Evolutionary conservation across 2,329 filamentous ascomycete genomes (phyloP), one percentile per base, ranked within the genome.

Genomic region (Aspergillus amoenus): DNA sequence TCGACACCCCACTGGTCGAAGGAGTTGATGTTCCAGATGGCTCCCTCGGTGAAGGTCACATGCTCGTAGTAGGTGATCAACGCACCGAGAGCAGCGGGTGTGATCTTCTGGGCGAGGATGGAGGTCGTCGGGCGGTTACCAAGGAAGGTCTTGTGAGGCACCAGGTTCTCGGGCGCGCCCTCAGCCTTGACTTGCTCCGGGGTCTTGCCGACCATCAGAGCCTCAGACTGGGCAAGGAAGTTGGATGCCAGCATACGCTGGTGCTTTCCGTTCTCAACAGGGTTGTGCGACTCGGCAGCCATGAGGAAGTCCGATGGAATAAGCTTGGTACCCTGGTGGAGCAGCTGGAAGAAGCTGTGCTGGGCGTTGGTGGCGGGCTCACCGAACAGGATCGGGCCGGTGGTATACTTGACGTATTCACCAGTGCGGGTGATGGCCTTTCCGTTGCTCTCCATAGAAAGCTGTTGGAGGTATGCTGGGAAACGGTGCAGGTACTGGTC

Each of bases 1-100:
- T 99, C 94, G 44, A 99, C 94, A 79, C 94, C 94, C 94, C 94
- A 99, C 83, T 99, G 94, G 80, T 99, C 94, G 73, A 97, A 99
- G 71, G 88, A 92, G 86, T 99, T 99, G 83, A 99, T 96, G 81
- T 97, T 96, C 94, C 94, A 99, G 74, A 99, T 83, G 52, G 93
- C 93, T 69, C 94, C 94, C 81, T 99, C 94, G 39, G 91, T 95
- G 78, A 99, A 99, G 56, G 94, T 97, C 61, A 97, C 80, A 80
- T 99, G 94, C 84, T 99, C 94, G 79, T 99, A 99, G 84, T 97
- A 99, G 64, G 92, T 93, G 68, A 99, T 99, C 68, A 99, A 80
- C 3, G 94, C 93, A 72, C 94, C 94, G 47, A 99, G 85, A 69
- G 96, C 92, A 43, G 88, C 91, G 8, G 94, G 94, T 17, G 94